phyloP scores from a whole-genome alignment of 2,329 filamentous ascomycete species.

The Xylariaceae sp. region DNA sequence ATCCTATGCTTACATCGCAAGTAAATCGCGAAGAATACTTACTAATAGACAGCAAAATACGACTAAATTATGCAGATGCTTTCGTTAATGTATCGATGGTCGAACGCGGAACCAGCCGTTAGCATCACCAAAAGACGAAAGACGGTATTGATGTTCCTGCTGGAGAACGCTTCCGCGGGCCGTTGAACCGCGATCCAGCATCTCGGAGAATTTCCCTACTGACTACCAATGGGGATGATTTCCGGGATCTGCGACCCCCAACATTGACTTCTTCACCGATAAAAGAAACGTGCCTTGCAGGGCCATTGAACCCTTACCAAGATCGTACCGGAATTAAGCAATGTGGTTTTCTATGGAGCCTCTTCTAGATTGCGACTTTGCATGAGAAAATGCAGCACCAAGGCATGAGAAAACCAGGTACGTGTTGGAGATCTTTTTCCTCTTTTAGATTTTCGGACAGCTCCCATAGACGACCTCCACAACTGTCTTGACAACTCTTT shows the following conservation, averaged over 20 bases:
- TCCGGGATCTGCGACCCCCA: conserved; percentile 26
- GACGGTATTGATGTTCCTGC: conserved; percentile 14
- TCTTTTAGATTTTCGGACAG: conserved; percentile 39
- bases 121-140: too few species aligned
- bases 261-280: conserved; percentile 29
- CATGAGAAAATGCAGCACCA: conserved; percentile 21
- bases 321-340: conserved; percentile 5
- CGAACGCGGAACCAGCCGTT: not conserved
- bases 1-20: not conserved
- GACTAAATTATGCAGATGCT: conserved; percentile 13
- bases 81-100: conserved; percentile 8
- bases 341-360: too few species aligned
- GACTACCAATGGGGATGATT: conserved; percentile 27
- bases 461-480: conserved; percentile 27
- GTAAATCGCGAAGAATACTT: not conserved
- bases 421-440: conserved; percentile 31
- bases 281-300: conserved; percentile 34
- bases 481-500: conserved; percentile 9
- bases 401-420: conserved; percentile 12
- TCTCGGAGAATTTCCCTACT: conserved; percentile 37
- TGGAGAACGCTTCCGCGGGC: conserved; percentile 38
- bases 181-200: conserved; percentile 35
- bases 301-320: conserved; percentile 22
- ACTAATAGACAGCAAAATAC: not conserved
- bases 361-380: conserved; percentile 32